Percentiles rank a stretch among this genome's conserved stretches.
These are phyloP conservation scores for Paramecium sonneborni DNA, from an alignment of 73 alveolate genomes.

Conservation along the genomic window DNA sequence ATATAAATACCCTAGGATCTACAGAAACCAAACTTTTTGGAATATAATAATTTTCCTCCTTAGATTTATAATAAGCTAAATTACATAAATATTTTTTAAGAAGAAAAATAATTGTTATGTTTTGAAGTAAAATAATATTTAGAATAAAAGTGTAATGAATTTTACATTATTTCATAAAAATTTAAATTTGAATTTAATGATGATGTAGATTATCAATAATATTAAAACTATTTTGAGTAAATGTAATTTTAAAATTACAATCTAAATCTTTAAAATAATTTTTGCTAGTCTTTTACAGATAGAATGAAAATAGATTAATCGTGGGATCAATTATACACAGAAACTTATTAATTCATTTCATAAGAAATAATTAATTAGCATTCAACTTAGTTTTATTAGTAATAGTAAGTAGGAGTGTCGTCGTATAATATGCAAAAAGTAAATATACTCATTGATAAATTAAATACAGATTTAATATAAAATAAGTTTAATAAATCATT, in stretches of 20 bases:
- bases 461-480: not conserved
- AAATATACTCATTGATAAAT: not conserved
- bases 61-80: not conserved
- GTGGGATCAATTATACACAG: not conserved
- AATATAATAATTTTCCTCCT: not conserved
- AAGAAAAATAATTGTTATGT: not conserved
- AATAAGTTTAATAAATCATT: not conserved
- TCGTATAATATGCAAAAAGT: not conserved
- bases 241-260: not conserved
- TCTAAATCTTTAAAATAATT: not conserved
- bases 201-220: not conserved
- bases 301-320: not conserved
- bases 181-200: not conserved
- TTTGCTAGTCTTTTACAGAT: not conserved
- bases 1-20: not conserved
- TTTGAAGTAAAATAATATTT: not conserved
- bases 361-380: not conserved
- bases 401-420: not conserved
- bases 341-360: not conserved
- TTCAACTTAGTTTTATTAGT: not conserved
- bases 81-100: not conserved
- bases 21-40: not conserved
- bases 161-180: not conserved
- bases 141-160: not conserved
- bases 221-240: not conserved